Conservation (phyloP, 1,139 yeast species). For the Meyerozyma sp. region DNA sequence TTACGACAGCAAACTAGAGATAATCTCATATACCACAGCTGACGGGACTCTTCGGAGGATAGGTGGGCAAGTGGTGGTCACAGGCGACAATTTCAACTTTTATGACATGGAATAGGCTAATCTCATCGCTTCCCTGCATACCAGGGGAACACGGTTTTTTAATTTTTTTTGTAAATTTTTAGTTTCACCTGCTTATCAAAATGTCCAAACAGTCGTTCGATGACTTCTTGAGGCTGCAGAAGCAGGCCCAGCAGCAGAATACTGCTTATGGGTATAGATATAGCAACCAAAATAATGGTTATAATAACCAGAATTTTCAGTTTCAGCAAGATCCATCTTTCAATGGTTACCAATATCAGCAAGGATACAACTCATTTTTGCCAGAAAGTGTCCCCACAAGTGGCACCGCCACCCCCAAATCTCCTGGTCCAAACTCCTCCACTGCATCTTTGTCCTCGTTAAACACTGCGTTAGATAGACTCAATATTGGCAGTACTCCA, state of each 20-base stretch:
- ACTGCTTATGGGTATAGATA: slow-evolving; percentile 11
- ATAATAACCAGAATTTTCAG: slow-evolving; percentile 4
- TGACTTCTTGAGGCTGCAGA: slow-evolving; percentile 30
- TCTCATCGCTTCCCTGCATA: slow-evolving; percentile 1
- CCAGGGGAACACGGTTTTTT: background rate
- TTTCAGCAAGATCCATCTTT: slow-evolving; percentile 4
- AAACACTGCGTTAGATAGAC: slow-evolving; percentile 61
- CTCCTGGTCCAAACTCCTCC: slow-evolving; percentile 38
- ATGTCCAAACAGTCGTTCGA: slow-evolving; percentile 31
- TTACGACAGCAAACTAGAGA: background rate
- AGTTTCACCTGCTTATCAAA: background rate
- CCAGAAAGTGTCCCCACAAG: slow-evolving; percentile 33
- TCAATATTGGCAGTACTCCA: slow-evolving; percentile 57
- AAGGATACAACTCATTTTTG: background rate
- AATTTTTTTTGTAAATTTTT: background rate
- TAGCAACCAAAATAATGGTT: slow-evolving; percentile 2
- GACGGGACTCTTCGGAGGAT: background rate
- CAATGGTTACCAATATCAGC: slow-evolving; percentile 7
- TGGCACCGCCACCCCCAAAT: slow-evolving; percentile 35
- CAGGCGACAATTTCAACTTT: background rate
- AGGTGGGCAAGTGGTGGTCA: background rate
- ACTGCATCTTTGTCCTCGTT: slow-evolving; percentile 70
- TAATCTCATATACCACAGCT: background rate
- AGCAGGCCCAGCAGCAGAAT: slow-evolving; percentile 12
- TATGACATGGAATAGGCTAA: background rate